Conservation (phyloP, 148 eudicot species). For the Silene uniflora region DNA sequence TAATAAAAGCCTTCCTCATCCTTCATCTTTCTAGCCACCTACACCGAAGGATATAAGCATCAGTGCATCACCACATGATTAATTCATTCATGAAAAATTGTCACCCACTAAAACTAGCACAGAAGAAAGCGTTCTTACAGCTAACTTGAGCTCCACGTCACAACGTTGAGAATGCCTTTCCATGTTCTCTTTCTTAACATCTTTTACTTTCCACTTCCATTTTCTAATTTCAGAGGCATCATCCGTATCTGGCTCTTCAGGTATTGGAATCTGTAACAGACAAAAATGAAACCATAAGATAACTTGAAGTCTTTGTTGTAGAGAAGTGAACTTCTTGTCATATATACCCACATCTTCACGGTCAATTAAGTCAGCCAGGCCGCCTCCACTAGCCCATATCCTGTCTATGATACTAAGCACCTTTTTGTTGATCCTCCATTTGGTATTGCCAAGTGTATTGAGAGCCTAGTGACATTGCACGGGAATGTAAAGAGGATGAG, state of each 20-base stretch:
- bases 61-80: background rate
- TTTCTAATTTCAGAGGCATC: conserved; percentile 57
- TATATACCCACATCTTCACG: conserved; percentile 71
- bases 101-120: background rate
- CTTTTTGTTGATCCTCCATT: conserved; percentile 85
- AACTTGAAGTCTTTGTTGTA: background rate
- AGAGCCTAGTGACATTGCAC: conserved; percentile 54
- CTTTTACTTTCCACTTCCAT: conserved; percentile 83
- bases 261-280: conserved; percentile 50
- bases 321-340: background rate
- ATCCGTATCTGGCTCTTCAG: conserved; percentile 81
- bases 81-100: conserved; percentile 4
- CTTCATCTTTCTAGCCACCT: conserved; percentile 93
- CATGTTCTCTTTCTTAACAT: conserved; percentile 59
- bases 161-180: conserved; percentile 92
- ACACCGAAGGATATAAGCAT: conserved; percentile 10
- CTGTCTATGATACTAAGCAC: conserved; percentile 68
- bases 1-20: conserved; percentile 86
- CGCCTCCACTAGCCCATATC: conserved; percentile 88
- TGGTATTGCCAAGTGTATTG: conserved; percentile 74
- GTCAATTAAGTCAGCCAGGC: conserved; percentile 70
- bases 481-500: background rate
- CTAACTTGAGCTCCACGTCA: conserved; percentile 83
- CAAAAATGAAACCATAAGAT: conserved; percentile 10
- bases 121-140: conserved; percentile 51